Evolutionary conservation across 140 eudicot species (phyloP).

Genomic region (Stevia rebaudiana): DNA sequence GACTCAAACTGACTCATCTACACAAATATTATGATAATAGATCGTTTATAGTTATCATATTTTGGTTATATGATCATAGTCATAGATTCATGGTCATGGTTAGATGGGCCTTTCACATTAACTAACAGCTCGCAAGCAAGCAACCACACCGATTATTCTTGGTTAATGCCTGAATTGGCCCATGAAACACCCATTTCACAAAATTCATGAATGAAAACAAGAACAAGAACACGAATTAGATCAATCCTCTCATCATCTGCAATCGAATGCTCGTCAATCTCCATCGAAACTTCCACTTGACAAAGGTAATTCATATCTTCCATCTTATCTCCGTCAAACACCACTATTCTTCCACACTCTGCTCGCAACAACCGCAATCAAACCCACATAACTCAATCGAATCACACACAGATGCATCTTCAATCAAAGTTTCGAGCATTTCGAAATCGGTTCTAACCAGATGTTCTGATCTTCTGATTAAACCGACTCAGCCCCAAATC

Average conservation of each 20-base stretch:
- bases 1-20: no score
- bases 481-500: slow-evolving; percentile 12
- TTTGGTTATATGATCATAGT: no score
- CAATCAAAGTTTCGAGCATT: slow-evolving; percentile 20
- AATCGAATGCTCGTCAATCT: slow-evolving; percentile 37
- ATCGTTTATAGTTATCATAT: no score
- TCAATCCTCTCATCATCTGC: slow-evolving; percentile 10
- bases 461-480: slow-evolving; percentile 24
- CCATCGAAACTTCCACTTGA: slow-evolving; percentile 18
- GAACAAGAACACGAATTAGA: not conserved
- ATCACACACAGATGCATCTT: slow-evolving; percentile 23
- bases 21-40: no score
- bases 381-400: slow-evolving; percentile 22
- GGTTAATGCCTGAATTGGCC: no score
- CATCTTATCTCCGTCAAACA: slow-evolving; percentile 15
- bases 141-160: no score
- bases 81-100: no score
- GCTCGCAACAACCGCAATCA: slow-evolving; percentile 12
- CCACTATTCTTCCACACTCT: slow-evolving; percentile 21
- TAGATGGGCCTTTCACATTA: no score
- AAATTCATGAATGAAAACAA: slow-evolving; percentile 18
- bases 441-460: slow-evolving; percentile 35
- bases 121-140: no score
- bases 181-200: no score
- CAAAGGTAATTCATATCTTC: slow-evolving; percentile 36